These are phyloP conservation scores for Gaertneriomyces semiglobifer DNA, from an alignment of 192 early-diverging fungal genomes.

Conservation along the genomic window DNA sequence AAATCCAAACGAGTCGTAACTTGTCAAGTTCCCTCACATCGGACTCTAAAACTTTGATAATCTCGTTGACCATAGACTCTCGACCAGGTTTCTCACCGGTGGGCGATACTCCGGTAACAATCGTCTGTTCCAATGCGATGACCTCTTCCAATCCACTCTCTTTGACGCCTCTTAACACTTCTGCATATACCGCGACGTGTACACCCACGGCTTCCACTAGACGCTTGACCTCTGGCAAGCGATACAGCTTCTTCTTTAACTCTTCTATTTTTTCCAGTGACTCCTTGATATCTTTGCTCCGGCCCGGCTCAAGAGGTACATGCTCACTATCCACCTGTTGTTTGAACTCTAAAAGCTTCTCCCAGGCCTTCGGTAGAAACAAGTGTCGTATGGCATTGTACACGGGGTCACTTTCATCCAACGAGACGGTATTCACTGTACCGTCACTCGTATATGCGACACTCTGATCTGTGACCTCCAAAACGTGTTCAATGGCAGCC, in stretches of 20 bases:
- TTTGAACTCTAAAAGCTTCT: slow-evolving; percentile 19
- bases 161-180: slow-evolving; percentile 64
- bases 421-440: slow-evolving; percentile 11
- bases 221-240: slow-evolving; percentile 21
- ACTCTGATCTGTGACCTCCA: slow-evolving; percentile 62
- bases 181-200: slow-evolving; percentile 66
- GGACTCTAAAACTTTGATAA: slow-evolving; percentile 13
- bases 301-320: slow-evolving; percentile 5
- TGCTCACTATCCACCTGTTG: slow-evolving; percentile 21
- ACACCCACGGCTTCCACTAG: slow-evolving; percentile 35
- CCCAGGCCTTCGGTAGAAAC: slow-evolving; percentile 33
- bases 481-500: slow-evolving; percentile 83
- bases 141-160: slow-evolving; percentile 55
- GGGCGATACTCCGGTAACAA: slow-evolving; percentile 65
- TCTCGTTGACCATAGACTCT: slow-evolving; percentile 12
- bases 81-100: slow-evolving; percentile 47
- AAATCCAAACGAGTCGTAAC: no score
- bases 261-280: slow-evolving; percentile 23
- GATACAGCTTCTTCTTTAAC: slow-evolving; percentile 21
- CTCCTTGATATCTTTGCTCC: background rate
- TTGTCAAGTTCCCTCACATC: no score
- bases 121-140: slow-evolving; percentile 67
- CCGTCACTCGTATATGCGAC: slow-evolving; percentile 39
- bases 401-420: slow-evolving; percentile 58
- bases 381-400: slow-evolving; percentile 35